Evolutionary conservation across 2,329 filamentous ascomycete genomes (phyloP), one percentile per base, ranked within the genome.

Genomic region (Mycogone perniciosa): DNA sequence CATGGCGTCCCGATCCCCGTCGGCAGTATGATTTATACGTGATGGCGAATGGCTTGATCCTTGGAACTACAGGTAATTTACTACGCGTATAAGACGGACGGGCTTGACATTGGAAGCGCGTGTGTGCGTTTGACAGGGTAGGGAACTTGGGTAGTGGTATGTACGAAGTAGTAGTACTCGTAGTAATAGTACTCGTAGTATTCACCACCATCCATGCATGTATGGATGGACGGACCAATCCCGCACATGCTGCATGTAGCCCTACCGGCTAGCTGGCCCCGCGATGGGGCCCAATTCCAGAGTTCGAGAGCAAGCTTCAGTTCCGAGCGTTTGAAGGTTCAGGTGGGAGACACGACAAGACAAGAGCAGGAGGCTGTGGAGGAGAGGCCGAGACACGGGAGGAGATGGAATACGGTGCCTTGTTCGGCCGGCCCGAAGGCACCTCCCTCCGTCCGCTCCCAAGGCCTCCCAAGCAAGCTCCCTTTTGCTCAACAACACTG

Each of bases 241-340:
- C 30, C 29, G 13, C 37, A 49, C 7, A 30, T 26, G 11, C 9
- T 29, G 44, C 33, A 35, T 46, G 44, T 44, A 52, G 50, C 50
- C 50, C 50, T 52, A 52, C 50, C 50, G 43, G 48, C 48, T 50
- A 46, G 26, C 48, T 48, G 37, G 31, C 13, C 33, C 46, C 38
- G 27, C 46, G 39, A 48, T 42, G 48, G 39, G 9, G 38, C 39
- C 41, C 34, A 50, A 37, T 35, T 34, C 48, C 48, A 27, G 40
- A 7, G 33, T 35, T 35, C 33, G 7, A 35, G 11, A 35, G 33
- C 7, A 7, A 35, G 7, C 33, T 35, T 8, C 33, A 35, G 7
- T 11, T 35, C 11, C 11, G 7, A 8, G 33, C 7, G 33, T 35
- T 35, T 11, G 7, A 11, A 35, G 2, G 33, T 11, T 8, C 11